phyloP scores from a whole-genome alignment of 2,329 filamentous ascomycete genomes.

The Plenodomus biglobosus region DNA sequence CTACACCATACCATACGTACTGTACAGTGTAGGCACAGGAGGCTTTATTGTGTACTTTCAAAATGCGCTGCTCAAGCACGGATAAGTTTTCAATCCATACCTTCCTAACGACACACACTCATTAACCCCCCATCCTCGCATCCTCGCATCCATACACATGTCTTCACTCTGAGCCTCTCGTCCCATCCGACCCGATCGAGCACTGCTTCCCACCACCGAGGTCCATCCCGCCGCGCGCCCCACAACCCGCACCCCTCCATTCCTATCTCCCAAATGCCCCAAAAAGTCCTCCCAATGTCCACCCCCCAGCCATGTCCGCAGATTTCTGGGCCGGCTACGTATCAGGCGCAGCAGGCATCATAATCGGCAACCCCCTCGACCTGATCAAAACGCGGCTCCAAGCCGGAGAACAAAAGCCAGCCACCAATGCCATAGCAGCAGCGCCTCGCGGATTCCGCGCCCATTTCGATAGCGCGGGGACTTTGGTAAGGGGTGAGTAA shows the following conservation, averaged over 20 bases:
- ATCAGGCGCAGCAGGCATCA: slow-evolving; percentile 80
- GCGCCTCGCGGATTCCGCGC: slow-evolving; percentile 25
- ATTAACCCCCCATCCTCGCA: too few species aligned
- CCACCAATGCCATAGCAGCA: background rate
- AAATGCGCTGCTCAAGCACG: too few species aligned
- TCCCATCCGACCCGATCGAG: too few species aligned
- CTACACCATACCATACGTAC: too few species aligned
- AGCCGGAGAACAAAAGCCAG: slow-evolving; percentile 51
- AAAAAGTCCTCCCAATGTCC: slow-evolving; percentile 15
- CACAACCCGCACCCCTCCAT: slow-evolving; percentile 6
- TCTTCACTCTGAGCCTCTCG: too few species aligned
- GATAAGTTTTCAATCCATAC: too few species aligned
- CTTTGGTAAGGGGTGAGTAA: slow-evolving; percentile 42
- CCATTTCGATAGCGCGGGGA: slow-evolving; percentile 43
- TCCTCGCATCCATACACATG: too few species aligned
- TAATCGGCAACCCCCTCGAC: slow-evolving; percentile 86
- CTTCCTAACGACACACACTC: too few species aligned
- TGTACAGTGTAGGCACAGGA: too few species aligned
- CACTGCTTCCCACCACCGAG: slow-evolving; percentile 1
- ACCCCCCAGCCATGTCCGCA: slow-evolving; percentile 64
- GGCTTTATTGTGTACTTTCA: too few species aligned
- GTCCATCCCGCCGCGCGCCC: slow-evolving; percentile 1
- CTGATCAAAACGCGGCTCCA: slow-evolving; percentile 80
- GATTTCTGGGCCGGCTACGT: slow-evolving; percentile 95
- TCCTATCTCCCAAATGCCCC: background rate